phyloP scores from a whole-genome alignment of 805 yeast species.

The Scheffersomyces lignosus region DNA sequence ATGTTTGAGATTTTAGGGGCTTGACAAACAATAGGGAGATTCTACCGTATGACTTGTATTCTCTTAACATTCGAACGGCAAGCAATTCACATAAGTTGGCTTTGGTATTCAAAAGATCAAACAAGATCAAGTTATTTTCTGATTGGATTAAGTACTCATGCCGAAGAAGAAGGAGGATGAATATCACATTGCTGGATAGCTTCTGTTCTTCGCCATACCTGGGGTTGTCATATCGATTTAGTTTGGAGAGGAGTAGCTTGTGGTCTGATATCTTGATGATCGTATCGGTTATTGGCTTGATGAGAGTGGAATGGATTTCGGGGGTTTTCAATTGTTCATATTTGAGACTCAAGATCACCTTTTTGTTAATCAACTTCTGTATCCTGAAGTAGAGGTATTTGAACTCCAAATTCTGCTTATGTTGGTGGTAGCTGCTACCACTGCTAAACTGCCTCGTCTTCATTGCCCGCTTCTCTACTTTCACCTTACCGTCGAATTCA shows the following conservation, averaged over 20 bases:
- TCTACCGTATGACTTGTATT: conserved; percentile 42
- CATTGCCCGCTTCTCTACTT: conserved; percentile 1
- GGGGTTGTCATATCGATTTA: neutral
- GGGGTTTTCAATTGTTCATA: conserved; percentile 54
- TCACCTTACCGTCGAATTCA: neutral
- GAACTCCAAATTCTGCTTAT: conserved; percentile 28
- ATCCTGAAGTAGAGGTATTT: conserved; percentile 38
- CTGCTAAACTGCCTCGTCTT: conserved; percentile 6
- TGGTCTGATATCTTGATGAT: conserved; percentile 40
- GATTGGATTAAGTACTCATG: conserved; percentile 42
- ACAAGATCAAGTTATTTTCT: conserved; percentile 36
- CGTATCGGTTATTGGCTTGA: conserved; percentile 46
- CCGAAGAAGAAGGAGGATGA: conserved; percentile 32
- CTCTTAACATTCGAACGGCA: conserved; percentile 50
- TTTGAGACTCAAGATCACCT: conserved; percentile 45
- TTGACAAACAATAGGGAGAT: conserved; percentile 46
- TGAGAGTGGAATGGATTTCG: conserved; percentile 46
- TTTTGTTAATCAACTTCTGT: conserved; percentile 42
- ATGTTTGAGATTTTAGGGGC: conserved; percentile 44
- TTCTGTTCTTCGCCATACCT: conserved; percentile 13
- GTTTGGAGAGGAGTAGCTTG: conserved; percentile 16
- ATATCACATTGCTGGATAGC: conserved; percentile 25
- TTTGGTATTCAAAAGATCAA: conserved; percentile 42
- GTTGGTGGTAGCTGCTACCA: conserved; percentile 2
- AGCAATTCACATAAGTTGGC: conserved; percentile 54